Evolutionary conservation across 2,329 filamentous ascomycete genomes (phyloP), one percentile per base, ranked within the genome.

Genomic region (Dothideomycetidae sp.): DNA sequence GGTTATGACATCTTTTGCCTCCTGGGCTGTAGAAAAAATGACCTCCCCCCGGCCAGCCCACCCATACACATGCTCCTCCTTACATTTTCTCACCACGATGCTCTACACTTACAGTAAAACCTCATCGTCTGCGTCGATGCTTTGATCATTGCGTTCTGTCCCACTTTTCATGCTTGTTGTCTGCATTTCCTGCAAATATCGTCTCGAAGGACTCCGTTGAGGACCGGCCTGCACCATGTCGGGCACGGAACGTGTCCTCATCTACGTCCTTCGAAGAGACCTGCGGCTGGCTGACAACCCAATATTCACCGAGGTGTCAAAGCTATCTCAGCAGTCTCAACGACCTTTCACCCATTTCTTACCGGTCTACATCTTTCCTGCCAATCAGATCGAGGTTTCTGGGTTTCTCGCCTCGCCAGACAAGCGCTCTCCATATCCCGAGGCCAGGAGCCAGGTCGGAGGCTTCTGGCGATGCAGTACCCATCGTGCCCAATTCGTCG

Each of bases 261-360:
- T 88, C 39, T 85, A 84, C 51, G 55, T 86, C 14, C 56, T 86
- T 23, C 73, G 81, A 31, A 73, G 76, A 46, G 82, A 88, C 53
- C 64, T 85, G 13, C 76, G 82, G 42, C 63, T 81, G 16, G 65
- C 71, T 17, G 81, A 88, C 56, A 86, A 86, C 50, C 80, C 80
- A 0, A 66, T 85, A 29, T 67, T 88, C 13, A 66, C 82, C 50
- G 62, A 67, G 41, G 56, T 68, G 5, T 57, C 61, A 16, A 53
- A 54, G n/a, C 44, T 67, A 58, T 48, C 61, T 70, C 34, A 60
- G 60, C 41, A 71, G 60, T 45, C 55, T 13, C 47, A 63, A 44
- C 50, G 51, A 19, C 55, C 59, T 42, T 53, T 55, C 57, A 81
- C 77, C 1, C 78, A 86, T 51, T 53, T 86, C 1, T 62, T 88